phyloP scores from a whole-genome alignment of 306 rosid genomes.

The Delonix regia region DNA sequence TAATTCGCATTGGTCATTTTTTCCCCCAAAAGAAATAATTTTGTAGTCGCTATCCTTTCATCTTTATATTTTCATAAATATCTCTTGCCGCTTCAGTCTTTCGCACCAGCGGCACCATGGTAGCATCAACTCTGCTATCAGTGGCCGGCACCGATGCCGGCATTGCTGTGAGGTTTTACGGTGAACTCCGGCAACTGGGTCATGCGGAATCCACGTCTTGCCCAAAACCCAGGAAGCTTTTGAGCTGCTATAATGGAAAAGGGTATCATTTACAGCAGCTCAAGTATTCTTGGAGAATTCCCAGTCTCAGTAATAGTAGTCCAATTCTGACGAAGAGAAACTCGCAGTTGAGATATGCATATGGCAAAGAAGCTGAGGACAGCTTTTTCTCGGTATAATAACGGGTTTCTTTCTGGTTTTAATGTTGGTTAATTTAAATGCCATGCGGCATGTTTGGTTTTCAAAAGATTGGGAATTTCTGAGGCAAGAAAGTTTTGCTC shows the following conservation, averaged over 20 bases:
- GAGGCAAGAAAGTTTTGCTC: neutral
- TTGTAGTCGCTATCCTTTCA: neutral
- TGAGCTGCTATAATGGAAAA: constrained; percentile 31
- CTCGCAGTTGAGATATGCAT: constrained; percentile 47
- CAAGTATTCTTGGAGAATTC: constrained; percentile 41
- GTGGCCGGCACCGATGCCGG: constrained; percentile 44
- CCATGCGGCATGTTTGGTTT: neutral
- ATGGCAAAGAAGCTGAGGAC: constrained; percentile 69
- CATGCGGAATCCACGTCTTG: constrained; percentile 24
- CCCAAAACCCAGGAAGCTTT: constrained; percentile 40
- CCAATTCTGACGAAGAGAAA: constrained; percentile 38
- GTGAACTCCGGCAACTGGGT: constrained; percentile 45
- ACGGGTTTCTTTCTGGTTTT: neutral
- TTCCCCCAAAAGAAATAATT: neutral
- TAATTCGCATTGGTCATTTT: neutral
- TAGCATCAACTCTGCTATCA: constrained; percentile 53
- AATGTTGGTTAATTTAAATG: constrained; percentile 21
- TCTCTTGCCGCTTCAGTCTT: constrained; percentile 29
- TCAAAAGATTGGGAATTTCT: neutral
- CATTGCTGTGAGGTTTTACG: constrained; percentile 27
- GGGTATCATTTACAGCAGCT: constrained; percentile 30
- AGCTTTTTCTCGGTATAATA: constrained; percentile 56
- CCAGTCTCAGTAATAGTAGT: constrained; percentile 27
- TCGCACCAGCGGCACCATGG: constrained; percentile 44
- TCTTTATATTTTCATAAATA: constrained; percentile 39